phyloP scores from a whole-genome alignment of 345 rosid genomes.

The Populus tremula region DNA sequence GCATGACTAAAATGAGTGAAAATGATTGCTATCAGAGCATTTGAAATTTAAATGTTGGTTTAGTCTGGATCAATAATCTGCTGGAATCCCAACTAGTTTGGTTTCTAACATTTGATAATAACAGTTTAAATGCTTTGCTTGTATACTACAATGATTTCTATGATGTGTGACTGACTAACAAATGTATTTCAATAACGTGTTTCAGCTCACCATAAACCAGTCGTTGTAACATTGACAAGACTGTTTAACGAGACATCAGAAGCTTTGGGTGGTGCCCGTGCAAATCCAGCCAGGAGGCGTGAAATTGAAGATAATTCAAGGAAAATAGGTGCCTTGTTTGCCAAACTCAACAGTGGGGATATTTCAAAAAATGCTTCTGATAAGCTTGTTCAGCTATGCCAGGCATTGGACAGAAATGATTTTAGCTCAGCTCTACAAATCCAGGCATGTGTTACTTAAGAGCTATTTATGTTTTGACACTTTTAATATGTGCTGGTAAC shows the following conservation, averaged over 20 bases:
- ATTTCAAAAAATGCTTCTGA: conserved; percentile 89
- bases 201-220: conserved; percentile 74
- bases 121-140: not conserved
- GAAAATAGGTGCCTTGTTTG: conserved; percentile 89
- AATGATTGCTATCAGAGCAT: not conserved
- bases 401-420: conserved; percentile 78
- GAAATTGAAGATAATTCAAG: conserved; percentile 96
- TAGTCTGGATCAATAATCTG: not conserved
- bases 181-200: conserved; percentile 14
- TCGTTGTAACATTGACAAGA: conserved; percentile 73
- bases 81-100: not conserved
- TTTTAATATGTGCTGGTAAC: not conserved
- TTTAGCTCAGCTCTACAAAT: conserved; percentile 78
- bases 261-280: conserved; percentile 89
- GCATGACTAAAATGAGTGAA: not conserved
- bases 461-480: not conserved
- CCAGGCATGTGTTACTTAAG: conserved; percentile 49
- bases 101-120: not conserved
- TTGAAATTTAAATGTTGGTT: not conserved
- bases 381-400: conserved; percentile 85
- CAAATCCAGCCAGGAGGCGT: conserved; percentile 81
- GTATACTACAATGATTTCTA: not conserved
- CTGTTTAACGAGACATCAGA: conserved; percentile 95
- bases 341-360: conserved; percentile 85
- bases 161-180: not conserved